A percentile compares a stretch with the other conserved stretches of the same genome.
Conservation (phyloP, 441 rosid genomes). For the Iberis amara region DNA sequence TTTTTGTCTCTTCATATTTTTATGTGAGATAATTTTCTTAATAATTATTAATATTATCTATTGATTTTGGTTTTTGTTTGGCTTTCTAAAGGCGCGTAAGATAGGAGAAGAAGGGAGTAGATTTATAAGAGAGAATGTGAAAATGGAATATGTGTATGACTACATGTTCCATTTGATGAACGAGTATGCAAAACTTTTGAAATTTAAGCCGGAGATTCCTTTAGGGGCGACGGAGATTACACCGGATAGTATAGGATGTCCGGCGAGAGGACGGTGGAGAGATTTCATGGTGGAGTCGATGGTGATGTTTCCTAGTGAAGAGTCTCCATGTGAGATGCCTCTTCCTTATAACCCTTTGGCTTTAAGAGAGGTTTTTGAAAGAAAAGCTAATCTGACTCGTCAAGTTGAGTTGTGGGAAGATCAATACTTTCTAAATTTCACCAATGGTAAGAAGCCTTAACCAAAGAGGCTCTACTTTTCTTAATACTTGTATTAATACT, state of each 20-base stretch:
- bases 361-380: conserved; percentile 33
- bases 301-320: conserved; percentile 44
- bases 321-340: conserved; percentile 51
- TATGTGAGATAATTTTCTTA: too few relatives aligned
- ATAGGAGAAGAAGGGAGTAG: conserved; percentile 54
- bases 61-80: background rate
- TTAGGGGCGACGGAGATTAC: conserved; percentile 41
- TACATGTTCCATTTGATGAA: conserved; percentile 65
- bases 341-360: conserved; percentile 39
- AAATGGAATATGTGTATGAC: conserved; percentile 56
- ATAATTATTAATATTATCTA: background rate
- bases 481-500: background rate
- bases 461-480: background rate
- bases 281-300: conserved; percentile 57
- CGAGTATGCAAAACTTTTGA: conserved; percentile 60
- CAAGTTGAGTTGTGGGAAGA: conserved; percentile 59
- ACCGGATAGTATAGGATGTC: conserved; percentile 43
- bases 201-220: conserved; percentile 52
- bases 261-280: conserved; percentile 32
- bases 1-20: too few relatives aligned
- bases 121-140: conserved; percentile 42
- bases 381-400: conserved; percentile 34
- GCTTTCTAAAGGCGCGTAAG: conserved; percentile 44
- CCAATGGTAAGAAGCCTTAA: conserved; percentile 23
- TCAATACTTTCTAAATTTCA: conserved; percentile 36